Evolutionary conservation across 164 flowering plant genomes (phyloP).

Genomic region (Akebia trifoliata): DNA sequence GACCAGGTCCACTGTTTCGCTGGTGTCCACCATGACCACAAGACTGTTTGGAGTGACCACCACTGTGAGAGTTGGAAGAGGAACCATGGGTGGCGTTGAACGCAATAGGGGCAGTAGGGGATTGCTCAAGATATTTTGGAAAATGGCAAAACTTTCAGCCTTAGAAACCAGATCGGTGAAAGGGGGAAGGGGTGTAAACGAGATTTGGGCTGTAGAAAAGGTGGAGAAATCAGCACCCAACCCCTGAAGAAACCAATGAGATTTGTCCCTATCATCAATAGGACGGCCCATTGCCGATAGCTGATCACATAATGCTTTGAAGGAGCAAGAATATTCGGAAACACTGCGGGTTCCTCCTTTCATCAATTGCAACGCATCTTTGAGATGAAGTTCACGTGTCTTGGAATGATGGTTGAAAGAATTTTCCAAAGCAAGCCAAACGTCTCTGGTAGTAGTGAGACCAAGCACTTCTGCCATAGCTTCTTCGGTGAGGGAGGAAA

Average conservation of each 20-base stretch:
- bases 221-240: conserved; percentile 1
- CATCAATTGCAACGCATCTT: neutral
- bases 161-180: no score
- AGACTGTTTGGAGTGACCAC: no score
- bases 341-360: neutral
- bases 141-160: no score
- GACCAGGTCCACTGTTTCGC: no score
- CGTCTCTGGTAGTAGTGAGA: neutral
- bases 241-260: no score
- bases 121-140: no score
- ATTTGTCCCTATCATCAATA: neutral
- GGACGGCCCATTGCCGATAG: neutral
- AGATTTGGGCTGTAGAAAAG: neutral
- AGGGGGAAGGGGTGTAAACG: no score
- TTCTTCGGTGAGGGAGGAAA: no score
- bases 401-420: neutral
- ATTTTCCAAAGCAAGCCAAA: neutral
- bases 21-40: no score
- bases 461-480: neutral
- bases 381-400: neutral
- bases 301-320: neutral
- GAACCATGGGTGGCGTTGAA: no score
- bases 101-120: no score
- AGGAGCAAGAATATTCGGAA: neutral
- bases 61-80: no score